phyloP scores from a whole-genome alignment of 164 flowering plant genomes.

The Liquidambar formosana region DNA sequence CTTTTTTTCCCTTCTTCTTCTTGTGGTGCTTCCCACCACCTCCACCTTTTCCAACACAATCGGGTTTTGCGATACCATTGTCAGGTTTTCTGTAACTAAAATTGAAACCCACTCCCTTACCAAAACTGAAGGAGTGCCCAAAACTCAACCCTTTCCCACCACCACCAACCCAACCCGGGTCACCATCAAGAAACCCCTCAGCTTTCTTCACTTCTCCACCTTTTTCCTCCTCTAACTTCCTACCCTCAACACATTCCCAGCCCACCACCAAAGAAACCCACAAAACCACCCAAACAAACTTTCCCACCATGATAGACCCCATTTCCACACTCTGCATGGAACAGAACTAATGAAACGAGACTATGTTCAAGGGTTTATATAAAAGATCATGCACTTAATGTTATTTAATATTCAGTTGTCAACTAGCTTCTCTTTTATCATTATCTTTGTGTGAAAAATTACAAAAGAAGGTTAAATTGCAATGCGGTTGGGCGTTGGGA shows the following conservation, averaged over 20 bases:
- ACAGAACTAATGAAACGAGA: not conserved
- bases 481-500: constrained; percentile 19
- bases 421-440: not conserved
- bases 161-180: not conserved
- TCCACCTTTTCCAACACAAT: constrained; percentile 11
- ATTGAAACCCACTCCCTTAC: constrained; percentile 16
- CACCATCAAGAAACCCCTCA: constrained; percentile 16
- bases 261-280: constrained; percentile 4
- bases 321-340: not conserved
- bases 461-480: not conserved
- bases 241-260: constrained; percentile 5
- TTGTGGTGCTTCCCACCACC: not conserved
- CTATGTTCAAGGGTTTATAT: constrained; percentile 12
- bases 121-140: constrained; percentile 14
- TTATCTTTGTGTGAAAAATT: not conserved
- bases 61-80: not conserved
- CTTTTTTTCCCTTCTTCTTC: not conserved
- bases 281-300: constrained; percentile 3
- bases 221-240: constrained; percentile 20
- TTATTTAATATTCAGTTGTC: not conserved
- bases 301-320: constrained; percentile 1
- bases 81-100: constrained; percentile 7
- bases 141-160: constrained; percentile 20
- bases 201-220: constrained; percentile 19
- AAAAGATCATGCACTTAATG: not conserved